These are phyloP conservation scores for Syzygium aromaticum DNA, from an alignment of 345 rosid genomes.

Conservation along the genomic window DNA sequence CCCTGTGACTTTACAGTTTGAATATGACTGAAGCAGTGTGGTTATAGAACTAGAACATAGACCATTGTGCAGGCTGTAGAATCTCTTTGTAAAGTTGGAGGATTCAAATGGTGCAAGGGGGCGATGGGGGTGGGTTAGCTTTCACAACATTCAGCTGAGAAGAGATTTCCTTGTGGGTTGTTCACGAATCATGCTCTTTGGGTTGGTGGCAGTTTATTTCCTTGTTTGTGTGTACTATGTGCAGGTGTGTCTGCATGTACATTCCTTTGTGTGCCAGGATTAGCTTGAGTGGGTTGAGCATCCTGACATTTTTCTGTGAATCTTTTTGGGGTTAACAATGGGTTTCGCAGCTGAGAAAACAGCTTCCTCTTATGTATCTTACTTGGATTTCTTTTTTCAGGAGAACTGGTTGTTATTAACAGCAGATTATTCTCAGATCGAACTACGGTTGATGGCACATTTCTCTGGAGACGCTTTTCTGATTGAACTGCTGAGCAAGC, in stretches of 20 bases:
- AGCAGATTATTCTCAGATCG: conserved; percentile 98
- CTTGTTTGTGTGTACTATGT: not conserved
- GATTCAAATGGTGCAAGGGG: not conserved
- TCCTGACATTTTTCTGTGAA: not conserved
- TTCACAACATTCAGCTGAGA: not conserved
- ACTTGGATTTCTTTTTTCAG: conserved; percentile 24
- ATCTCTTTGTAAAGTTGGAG: not conserved
- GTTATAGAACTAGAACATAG: not conserved
- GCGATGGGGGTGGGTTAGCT: not conserved
- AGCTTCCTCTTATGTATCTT: not conserved
- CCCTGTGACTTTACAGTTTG: not conserved
- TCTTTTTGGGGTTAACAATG: not conserved
- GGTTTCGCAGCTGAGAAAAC: not conserved
- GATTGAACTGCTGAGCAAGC: conserved; percentile 66
- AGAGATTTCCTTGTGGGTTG: not conserved
- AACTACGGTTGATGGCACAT: conserved; percentile 89
- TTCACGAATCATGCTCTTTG: not conserved
- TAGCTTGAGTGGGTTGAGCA: not conserved
- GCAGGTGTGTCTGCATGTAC: not conserved
- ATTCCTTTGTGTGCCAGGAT: not conserved
- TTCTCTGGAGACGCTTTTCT: conserved; percentile 78
- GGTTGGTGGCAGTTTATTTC: not conserved
- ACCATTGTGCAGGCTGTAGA: not conserved
- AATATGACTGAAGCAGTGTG: not conserved
- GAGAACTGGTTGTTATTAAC: conserved; percentile 82